Evolutionary conservation across 2,329 filamentous ascomycete species (phyloP).

Genomic region (Monilinia fructigena): DNA sequence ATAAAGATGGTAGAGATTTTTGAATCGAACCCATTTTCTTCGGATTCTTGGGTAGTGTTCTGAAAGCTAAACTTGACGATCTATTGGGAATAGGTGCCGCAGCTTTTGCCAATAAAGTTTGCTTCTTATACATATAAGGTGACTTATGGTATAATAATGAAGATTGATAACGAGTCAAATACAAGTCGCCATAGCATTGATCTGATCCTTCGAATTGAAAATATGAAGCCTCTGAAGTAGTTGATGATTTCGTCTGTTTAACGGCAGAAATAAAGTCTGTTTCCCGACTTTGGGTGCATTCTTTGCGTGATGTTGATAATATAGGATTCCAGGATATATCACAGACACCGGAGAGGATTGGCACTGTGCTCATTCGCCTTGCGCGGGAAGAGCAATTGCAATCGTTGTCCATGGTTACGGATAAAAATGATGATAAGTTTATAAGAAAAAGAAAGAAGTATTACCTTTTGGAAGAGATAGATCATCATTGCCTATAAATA

Average conservation of each 20-base stretch:
- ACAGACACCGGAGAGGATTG: conserved; percentile 10
- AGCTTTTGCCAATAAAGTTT: conserved; percentile 1
- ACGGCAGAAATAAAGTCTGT: background rate
- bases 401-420: conserved; percentile 21
- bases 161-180: background rate
- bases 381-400: conserved; percentile 18
- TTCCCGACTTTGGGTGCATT: background rate
- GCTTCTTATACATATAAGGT: conserved; percentile 5
- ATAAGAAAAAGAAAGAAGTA: conserved; percentile 22
- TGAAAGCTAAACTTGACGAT: conserved; percentile 19
- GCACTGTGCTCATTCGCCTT: conserved; percentile 3
- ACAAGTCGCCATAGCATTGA: background rate
- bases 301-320: conserved; percentile 11
- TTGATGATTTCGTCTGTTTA: background rate
- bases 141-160: conserved; percentile 9
- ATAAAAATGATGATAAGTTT: conserved; percentile 20
- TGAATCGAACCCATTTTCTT: background rate
- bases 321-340: conserved; percentile 14
- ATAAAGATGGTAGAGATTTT: background rate
- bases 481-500: conserved; percentile 57
- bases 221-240: background rate
- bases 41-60: background rate
- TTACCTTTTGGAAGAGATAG: conserved; percentile 64
- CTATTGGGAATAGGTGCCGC: conserved; percentile 7
- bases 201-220: background rate